Evolutionary conservation across 169 alveolate genomes (phyloP), one percentile per base, ranked within the genome.

Genomic region (Miamiensis avidus): DNA sequence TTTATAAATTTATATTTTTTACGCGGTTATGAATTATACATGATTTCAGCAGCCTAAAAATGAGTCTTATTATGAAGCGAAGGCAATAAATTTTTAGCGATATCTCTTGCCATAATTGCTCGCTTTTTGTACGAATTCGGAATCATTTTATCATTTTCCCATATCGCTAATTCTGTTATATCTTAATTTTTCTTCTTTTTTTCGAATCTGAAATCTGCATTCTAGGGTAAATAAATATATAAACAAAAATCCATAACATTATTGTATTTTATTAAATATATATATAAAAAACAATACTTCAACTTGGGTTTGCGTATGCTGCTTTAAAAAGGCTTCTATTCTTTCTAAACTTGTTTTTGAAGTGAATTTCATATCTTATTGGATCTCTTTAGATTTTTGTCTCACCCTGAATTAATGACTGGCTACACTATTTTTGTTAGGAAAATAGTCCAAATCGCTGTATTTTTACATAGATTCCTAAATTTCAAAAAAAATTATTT

Each of bases 21-120:
- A 85, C 89, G 74, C 75, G 90, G 90, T 16, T 76, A 81, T 28
- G 75, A 79, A 86, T 86, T 86, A 32, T 34, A 86, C 85, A 86
- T 65, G 6, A 87, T 69, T 20, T 82, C 29, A 27, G 90, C 90
- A 64, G 90, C 90, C 69, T 81, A n/a, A 75, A 86, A 86, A 65
- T 86, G 90, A n/a, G 90, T 86, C 65, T 86, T 86, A 32, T 86
- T 28, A 86, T 86, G 90, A 15, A 86, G 73, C 29, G 87, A 81
- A 26, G 90, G 90, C 26, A 86, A 69, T 25, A 86, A 64, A 29
- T 86, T 86, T 75, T 86, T 86, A 20, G 87, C 87, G 20, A 86
- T 75, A 28, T 75, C 83, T 74, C 84, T 86, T 29, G 86, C 76
- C 16, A 86, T 25, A 26, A 81, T 64, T 16, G 86, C 84, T 64